Conservation (phyloP, 345 rosid species). For the Populus tremula region DNA sequence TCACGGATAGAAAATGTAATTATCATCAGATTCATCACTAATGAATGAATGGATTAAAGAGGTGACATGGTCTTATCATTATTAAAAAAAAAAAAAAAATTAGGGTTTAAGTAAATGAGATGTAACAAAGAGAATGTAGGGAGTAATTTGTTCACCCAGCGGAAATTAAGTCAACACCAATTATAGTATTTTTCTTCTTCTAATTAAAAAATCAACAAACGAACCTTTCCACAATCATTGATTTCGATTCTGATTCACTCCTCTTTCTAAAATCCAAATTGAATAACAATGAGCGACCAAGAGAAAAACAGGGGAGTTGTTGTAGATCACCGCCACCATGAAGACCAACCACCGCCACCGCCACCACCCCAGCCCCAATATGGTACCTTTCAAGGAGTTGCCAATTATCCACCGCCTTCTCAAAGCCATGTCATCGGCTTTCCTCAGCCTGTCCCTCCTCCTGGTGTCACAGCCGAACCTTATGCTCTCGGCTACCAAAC, state of each 20-base stretch:
- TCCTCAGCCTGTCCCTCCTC: constrained; percentile 82
- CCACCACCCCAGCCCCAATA: constrained; percentile 39
- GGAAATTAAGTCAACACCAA: too few relatives aligned
- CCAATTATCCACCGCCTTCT: constrained; percentile 70
- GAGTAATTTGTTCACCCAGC: too few relatives aligned
- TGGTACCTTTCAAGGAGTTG: constrained; percentile 96
- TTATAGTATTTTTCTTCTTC: too few relatives aligned
- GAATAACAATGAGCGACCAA: constrained; percentile 10
- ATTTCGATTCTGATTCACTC: background rate
- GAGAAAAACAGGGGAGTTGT: constrained; percentile 2
- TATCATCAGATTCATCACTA: too few relatives aligned
- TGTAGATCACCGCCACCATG: constrained; percentile 3
- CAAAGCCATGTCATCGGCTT: constrained; percentile 65
- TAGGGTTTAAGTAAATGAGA: too few relatives aligned
- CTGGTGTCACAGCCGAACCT: constrained; percentile 50
- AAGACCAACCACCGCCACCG: background rate
- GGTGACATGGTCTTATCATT: too few relatives aligned
- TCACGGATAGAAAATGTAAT: too few relatives aligned
- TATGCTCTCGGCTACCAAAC: constrained; percentile 71
- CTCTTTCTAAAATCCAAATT: background rate
- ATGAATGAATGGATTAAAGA: too few relatives aligned
- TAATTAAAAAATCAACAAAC: too few relatives aligned
- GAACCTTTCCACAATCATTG: too few relatives aligned
- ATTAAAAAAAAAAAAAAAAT: too few relatives aligned
- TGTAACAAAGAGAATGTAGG: too few relatives aligned